These are phyloP conservation scores for Candida tibetensis DNA, from an alignment of 805 yeast species.

Conservation along the genomic window DNA sequence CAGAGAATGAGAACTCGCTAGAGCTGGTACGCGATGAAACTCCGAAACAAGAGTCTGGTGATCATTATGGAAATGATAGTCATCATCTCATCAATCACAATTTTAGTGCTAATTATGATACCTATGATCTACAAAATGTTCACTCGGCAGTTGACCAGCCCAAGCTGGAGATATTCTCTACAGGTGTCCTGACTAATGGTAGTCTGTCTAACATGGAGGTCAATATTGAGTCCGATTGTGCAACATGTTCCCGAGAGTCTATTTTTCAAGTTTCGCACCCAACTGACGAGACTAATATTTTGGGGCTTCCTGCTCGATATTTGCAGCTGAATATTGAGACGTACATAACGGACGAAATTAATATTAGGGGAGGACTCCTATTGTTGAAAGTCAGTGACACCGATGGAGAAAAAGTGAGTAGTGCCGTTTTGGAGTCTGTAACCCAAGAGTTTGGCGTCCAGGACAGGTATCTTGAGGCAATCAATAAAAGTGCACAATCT, in stretches of 20 bases:
- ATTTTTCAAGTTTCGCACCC: not conserved
- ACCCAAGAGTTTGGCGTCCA: conserved; percentile 15
- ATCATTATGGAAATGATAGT: too few species aligned
- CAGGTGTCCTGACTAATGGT: too few species aligned
- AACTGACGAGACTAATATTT: not conserved
- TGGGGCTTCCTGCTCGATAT: not conserved
- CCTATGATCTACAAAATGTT: too few species aligned
- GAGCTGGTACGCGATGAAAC: too few species aligned
- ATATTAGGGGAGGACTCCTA: not conserved
- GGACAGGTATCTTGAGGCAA: conserved; percentile 9
- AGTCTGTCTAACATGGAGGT: not conserved
- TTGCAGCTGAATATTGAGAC: not conserved
- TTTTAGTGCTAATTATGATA: too few species aligned
- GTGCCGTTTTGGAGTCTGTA: conserved; percentile 12
- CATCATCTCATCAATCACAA: too few species aligned
- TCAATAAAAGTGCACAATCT: not conserved
- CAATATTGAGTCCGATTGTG: not conserved
- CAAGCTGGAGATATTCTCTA: too few species aligned
- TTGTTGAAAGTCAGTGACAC: conserved; percentile 1
- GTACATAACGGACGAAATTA: not conserved
- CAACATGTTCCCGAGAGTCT: not conserved
- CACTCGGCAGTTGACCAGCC: too few species aligned
- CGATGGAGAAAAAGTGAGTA: conserved; percentile 12
- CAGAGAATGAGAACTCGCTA: too few species aligned
- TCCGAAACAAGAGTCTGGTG: too few species aligned